Conservation (phyloP, 208 protist species). For the Leptomonas pyrrhocoris region DNA sequence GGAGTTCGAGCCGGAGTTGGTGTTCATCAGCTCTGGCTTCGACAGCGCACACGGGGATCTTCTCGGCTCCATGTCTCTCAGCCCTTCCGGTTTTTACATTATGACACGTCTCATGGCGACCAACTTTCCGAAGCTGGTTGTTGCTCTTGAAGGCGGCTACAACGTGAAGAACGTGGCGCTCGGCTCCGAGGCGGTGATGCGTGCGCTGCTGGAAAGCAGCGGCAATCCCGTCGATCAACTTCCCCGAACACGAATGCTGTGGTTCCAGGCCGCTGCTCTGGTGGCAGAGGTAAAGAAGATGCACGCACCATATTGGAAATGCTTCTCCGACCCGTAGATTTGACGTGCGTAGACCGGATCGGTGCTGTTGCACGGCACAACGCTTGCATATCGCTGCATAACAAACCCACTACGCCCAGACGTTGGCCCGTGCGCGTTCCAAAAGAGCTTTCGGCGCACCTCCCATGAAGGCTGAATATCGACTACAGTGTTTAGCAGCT, state of each 20-base stretch:
- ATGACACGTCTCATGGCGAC: slow-evolving; percentile 71
- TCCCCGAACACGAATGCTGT: slow-evolving; percentile 60
- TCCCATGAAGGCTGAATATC: no score
- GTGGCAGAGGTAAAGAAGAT: slow-evolving; percentile 17
- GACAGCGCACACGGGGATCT: slow-evolving; percentile 94
- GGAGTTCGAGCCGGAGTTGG: slow-evolving; percentile 93
- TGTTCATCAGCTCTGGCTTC: slow-evolving; percentile 96
- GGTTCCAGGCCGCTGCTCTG: slow-evolving; percentile 39
- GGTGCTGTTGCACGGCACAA: background rate
- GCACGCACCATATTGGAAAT: slow-evolving; percentile 28
- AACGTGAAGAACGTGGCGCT: slow-evolving; percentile 82
- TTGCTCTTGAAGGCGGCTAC: slow-evolving; percentile 92
- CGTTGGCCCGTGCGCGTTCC: no score
- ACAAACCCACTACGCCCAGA: no score
- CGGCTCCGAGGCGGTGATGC: slow-evolving; percentile 82
- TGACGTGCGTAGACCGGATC: background rate
- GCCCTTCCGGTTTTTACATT: slow-evolving; percentile 75
- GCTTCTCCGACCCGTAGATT: slow-evolving; percentile 6
- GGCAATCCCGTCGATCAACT: slow-evolving; percentile 22
- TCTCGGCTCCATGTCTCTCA: slow-evolving; percentile 89
- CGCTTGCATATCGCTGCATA: background rate
- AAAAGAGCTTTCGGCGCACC: no score
- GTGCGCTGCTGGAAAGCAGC: slow-evolving; percentile 66
- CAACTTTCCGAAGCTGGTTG: slow-evolving; percentile 63
- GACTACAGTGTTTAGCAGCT: no score